phyloP scores from a whole-genome alignment of 371 early-diverging fungal genomes.

The Mortierella polycephala region DNA sequence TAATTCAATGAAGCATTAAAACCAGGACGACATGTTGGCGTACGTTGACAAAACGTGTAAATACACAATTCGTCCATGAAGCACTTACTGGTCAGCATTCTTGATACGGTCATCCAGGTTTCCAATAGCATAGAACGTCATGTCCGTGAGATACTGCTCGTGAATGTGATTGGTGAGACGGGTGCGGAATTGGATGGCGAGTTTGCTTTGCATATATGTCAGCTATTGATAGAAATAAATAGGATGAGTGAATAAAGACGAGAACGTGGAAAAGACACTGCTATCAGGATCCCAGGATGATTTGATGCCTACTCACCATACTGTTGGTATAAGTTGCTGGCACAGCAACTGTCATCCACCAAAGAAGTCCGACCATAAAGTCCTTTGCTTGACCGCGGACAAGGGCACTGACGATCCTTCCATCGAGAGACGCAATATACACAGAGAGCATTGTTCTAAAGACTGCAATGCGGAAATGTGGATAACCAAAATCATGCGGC shows the following conservation, averaged over 20 bases:
- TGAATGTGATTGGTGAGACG: slow-evolving; percentile 88
- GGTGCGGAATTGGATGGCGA: slow-evolving; percentile 87
- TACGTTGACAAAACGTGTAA: neutral
- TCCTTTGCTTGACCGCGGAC: slow-evolving; percentile 81
- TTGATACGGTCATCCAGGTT: slow-evolving; percentile 88
- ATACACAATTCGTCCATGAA: no score
- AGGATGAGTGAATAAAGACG: neutral
- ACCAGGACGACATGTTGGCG: neutral
- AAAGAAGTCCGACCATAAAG: slow-evolving; percentile 82
- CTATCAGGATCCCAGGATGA: neutral
- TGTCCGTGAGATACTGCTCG: slow-evolving; percentile 83
- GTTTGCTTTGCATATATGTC: slow-evolving; percentile 86
- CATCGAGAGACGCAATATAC: slow-evolving; percentile 92
- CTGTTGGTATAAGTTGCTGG: slow-evolving; percentile 97
- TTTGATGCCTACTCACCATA: slow-evolving; percentile 68
- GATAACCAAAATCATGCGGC: slow-evolving; percentile 7
- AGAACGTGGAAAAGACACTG: neutral
- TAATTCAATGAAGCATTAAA: neutral
- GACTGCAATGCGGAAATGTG: slow-evolving; percentile 56
- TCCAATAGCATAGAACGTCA: slow-evolving; percentile 87
- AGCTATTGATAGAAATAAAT: slow-evolving; percentile 54
- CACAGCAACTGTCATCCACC: slow-evolving; percentile 93
- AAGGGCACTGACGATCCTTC: slow-evolving; percentile 89
- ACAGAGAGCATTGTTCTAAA: slow-evolving; percentile 87
- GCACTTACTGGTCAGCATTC: slow-evolving; percentile 86